phyloP scores from a whole-genome alignment of 1,139 yeast species.

The Candida albicans region DNA sequence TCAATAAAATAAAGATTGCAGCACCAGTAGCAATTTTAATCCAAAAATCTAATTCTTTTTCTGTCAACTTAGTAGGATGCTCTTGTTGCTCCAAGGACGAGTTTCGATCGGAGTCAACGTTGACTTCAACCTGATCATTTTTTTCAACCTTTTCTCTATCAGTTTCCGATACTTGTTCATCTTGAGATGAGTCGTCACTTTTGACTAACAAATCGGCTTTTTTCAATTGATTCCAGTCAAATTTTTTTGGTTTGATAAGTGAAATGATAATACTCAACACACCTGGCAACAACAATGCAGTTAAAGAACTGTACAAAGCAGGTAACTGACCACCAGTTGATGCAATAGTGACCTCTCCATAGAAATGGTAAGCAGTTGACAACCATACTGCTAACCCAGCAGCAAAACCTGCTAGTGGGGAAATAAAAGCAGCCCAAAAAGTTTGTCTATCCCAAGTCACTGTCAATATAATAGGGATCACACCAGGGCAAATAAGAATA shows the following conservation, averaged over 20 bases:
- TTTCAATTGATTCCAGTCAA: constrained; percentile 32
- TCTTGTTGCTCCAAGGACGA: background rate
- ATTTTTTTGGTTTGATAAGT: constrained; percentile 27
- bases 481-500: constrained; percentile 38
- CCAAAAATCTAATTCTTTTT: constrained; percentile 19
- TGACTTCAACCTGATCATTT: constrained; percentile 8
- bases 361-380: constrained; percentile 25
- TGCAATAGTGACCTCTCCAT: constrained; percentile 23
- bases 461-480: constrained; percentile 32
- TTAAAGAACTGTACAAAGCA: constrained; percentile 31
- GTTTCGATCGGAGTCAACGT: constrained; percentile 4
- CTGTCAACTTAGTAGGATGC: constrained; percentile 12
- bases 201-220: constrained; percentile 22
- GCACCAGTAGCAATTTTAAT: constrained; percentile 32
- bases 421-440: constrained; percentile 24
- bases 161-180: constrained; percentile 3
- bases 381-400: constrained; percentile 28
- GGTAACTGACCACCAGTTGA: constrained; percentile 33
- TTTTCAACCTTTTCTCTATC: constrained; percentile 7
- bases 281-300: constrained; percentile 35
- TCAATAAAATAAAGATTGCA: constrained; percentile 25
- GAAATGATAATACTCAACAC: constrained; percentile 26
- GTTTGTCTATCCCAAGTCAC: constrained; percentile 36
- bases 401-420: constrained; percentile 28
- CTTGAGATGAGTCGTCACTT: constrained; percentile 9